Evolutionary conservation across 2,329 filamentous ascomycete genomes (phyloP), one percentile per base, ranked within the genome.

Genomic region (Calycina herbarum): DNA sequence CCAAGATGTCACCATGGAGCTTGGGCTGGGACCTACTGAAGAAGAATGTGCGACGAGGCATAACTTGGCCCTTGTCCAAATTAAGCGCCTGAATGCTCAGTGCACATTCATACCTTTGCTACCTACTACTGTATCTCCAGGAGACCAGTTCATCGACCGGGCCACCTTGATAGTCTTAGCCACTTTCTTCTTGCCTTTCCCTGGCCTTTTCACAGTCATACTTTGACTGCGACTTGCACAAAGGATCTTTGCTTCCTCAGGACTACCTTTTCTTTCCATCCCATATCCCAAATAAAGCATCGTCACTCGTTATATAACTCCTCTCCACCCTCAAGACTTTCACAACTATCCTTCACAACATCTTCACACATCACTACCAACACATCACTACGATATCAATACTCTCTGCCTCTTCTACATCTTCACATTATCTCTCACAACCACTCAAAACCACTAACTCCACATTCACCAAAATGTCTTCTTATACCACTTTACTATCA

Each of bases 191-290:
- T 57, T 57, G 27, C 27, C 13, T 33, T 35, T n/a, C 54, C 54
- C 54, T 31, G 13, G 20, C 8, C 27, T 57, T 57, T 13, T 29
- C n/a, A 33, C 31, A 33, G 27, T 57, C 54, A 33, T 57, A 20
- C 20, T 57, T 57, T 33, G 27, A 57, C 54, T 57, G 54, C 54
- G 54, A 57, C 54, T n/a, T 57, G 27, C 33, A 31, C 54, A 57
- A 35, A 33, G 54, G 54, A 57, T 57, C 54, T 24, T 57, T n/a
- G 5, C 5, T 57, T 57, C 27, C 31, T 57, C 11, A 57, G 54
- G 54, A 29, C 54, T 33, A 2, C 13, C 27, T 35, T 57, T 7
- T 35, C 5, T 29, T 17, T 31, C 15, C 27, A 57, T 57, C n/a
- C 29, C 17, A 57, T 57, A n/a, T 57, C 27, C 54, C 54, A 31